Percentiles rank a stretch among this genome's conserved stretches.
Conservation (phyloP, 2,329 filamentous ascomycete genomes). For the Diaporthe destruens region DNA sequence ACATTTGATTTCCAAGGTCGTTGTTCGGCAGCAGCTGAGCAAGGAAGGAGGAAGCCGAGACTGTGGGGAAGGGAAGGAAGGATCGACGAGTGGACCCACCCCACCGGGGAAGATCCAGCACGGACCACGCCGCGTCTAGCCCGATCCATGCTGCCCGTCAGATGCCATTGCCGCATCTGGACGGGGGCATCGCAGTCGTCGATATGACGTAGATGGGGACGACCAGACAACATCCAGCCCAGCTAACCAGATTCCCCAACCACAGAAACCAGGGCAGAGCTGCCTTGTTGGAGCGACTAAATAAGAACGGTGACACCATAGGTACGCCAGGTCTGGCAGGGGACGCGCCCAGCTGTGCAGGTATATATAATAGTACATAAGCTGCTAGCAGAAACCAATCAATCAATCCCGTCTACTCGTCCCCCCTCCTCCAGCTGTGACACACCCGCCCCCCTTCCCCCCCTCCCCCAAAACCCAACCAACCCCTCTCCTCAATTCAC, state of each 20-base stretch:
- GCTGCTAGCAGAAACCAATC: constrained; percentile 1
- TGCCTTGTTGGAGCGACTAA: neutral
- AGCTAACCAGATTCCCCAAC: neutral
- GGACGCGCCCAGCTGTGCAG: neutral
- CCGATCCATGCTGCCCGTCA: constrained; percentile 8
- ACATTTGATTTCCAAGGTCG: no score
- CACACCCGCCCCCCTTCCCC: constrained; percentile 26
- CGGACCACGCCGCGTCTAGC: neutral
- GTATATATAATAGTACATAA: neutral
- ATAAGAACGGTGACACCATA: constrained; percentile 10
- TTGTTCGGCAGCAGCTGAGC: no score
- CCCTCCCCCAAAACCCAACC: neutral
- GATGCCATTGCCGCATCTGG: constrained; percentile 27
- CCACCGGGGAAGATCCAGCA: neutral
- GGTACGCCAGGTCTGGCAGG: neutral
- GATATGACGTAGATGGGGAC: constrained; percentile 20
- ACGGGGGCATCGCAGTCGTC: constrained; percentile 5
- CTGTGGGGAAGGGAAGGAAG: neutral
- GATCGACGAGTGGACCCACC: constrained; percentile 19
- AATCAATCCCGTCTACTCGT: neutral
- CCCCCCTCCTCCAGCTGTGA: neutral
- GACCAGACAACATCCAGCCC: no score
- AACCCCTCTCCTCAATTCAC: neutral
- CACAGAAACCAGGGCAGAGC: neutral
- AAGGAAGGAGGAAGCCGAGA: neutral